Evolutionary conservation across 2,329 filamentous ascomycete species (phyloP).

Genomic region (Colletotrichum siamense): DNA sequence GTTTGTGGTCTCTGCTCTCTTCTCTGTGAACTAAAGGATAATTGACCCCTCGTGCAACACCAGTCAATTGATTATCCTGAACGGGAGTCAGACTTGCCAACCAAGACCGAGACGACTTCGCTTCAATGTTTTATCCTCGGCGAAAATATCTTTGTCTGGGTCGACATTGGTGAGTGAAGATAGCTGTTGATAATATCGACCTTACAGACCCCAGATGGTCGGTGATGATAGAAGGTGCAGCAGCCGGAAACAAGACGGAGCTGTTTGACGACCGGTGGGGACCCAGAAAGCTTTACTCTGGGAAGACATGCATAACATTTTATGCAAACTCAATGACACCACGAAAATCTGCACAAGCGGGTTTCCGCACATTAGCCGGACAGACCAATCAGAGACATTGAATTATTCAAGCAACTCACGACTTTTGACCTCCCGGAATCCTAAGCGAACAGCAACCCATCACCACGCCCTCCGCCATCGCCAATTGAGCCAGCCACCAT

Average conservation of each 20-base stretch:
- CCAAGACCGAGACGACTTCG: background rate
- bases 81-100: background rate
- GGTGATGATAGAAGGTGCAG: background rate
- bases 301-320: background rate
- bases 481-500: conserved; percentile 30
- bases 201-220: background rate
- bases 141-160: background rate
- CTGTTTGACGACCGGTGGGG: background rate
- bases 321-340: conserved; percentile 7
- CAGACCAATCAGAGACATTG: conserved; percentile 18
- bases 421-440: conserved; percentile 24
- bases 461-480: conserved; percentile 17
- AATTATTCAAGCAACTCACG: conserved; percentile 26
- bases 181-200: background rate
- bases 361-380: background rate
- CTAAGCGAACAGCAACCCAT: conserved; percentile 7
- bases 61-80: background rate
- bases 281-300: background rate
- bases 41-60: background rate
- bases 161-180: background rate
- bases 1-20: background rate
- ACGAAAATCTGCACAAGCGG: background rate
- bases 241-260: background rate
- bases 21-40: background rate
- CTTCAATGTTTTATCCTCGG: background rate